phyloP scores from a whole-genome alignment of 345 rosid species.

The Geranium brycei region DNA sequence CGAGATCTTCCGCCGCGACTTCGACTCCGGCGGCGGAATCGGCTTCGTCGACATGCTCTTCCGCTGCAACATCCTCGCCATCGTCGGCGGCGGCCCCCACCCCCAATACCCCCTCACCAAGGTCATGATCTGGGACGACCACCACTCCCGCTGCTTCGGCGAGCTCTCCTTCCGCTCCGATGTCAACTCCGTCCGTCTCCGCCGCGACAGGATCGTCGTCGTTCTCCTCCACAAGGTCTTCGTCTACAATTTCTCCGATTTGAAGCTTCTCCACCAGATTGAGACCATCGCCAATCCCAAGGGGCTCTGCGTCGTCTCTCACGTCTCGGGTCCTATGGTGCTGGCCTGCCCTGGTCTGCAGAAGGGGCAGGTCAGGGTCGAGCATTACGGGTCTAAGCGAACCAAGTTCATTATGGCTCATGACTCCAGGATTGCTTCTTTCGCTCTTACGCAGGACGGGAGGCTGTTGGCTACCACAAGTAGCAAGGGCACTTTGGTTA shows the following conservation, averaged over 20 bases:
- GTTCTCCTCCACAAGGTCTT: constrained; percentile 75
- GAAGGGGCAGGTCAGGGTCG: constrained; percentile 86
- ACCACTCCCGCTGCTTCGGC: constrained; percentile 68
- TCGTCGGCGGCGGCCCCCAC: constrained; percentile 83
- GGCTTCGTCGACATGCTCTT: constrained; percentile 82
- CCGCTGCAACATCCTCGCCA: constrained; percentile 80
- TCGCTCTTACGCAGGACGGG: constrained; percentile 74
- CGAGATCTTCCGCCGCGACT: constrained; percentile 88
- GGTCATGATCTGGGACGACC: constrained; percentile 96
- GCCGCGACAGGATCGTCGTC: constrained; percentile 68
- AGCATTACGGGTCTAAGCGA: constrained; percentile 73
- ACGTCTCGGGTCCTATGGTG: constrained; percentile 58
- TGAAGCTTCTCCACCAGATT: constrained; percentile 79
- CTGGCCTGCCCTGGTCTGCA: constrained; percentile 81
- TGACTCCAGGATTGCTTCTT: constrained; percentile 84
- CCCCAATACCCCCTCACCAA: constrained; percentile 75
- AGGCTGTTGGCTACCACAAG: constrained; percentile 77
- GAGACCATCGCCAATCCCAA: constrained; percentile 80
- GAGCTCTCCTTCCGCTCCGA: constrained; percentile 86
- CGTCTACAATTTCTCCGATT: constrained; percentile 73
- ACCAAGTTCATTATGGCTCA: constrained; percentile 91
- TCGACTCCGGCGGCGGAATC: constrained; percentile 53
- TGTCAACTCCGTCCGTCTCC: constrained; percentile 65
- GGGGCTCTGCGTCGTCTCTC: constrained; percentile 91
- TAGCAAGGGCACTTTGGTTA: constrained; percentile 76